Evolutionary conservation across 495 filamentous ascomycete genomes (phyloP).

Genomic region (Talaromyces adpressus): DNA sequence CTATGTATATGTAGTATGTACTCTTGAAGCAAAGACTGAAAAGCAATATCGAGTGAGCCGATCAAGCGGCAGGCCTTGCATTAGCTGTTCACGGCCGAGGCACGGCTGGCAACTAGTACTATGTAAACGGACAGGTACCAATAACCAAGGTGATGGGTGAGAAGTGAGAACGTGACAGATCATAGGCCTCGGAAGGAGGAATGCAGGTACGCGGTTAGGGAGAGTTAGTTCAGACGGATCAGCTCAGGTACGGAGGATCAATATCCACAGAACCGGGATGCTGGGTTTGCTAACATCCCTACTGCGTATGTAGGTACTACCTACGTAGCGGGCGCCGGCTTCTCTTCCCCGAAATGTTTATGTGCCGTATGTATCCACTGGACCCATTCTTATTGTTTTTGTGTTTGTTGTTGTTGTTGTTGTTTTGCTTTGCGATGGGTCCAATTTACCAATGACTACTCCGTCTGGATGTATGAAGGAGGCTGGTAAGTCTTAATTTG

Average conservation of each 20-base stretch:
- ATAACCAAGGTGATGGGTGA: neutral
- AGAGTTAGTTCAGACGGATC: neutral
- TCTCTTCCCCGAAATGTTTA: neutral
- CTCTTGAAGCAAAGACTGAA: neutral
- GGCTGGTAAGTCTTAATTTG: too few species aligned
- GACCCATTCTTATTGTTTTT: neutral
- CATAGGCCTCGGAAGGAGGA: neutral
- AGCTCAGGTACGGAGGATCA: neutral
- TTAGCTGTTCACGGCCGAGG: neutral
- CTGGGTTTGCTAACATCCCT: neutral
- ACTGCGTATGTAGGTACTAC: neutral
- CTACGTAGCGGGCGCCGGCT: neutral
- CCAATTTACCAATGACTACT: too few species aligned
- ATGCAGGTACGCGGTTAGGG: neutral
- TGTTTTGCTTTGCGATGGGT: too few species aligned
- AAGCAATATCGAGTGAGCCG: neutral
- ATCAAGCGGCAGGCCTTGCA: neutral
- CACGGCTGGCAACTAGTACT: neutral
- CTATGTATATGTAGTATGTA: too few species aligned
- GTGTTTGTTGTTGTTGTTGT: too few species aligned
- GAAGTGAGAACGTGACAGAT: neutral
- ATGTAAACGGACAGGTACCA: neutral
- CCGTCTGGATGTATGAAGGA: too few species aligned
- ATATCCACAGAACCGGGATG: conserved; percentile 3
- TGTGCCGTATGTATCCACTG: neutral